Evolutionary conservation across 257 asterid species (phyloP), one percentile per base, ranked within the genome.

Genomic region (Solanum dulcamara): DNA sequence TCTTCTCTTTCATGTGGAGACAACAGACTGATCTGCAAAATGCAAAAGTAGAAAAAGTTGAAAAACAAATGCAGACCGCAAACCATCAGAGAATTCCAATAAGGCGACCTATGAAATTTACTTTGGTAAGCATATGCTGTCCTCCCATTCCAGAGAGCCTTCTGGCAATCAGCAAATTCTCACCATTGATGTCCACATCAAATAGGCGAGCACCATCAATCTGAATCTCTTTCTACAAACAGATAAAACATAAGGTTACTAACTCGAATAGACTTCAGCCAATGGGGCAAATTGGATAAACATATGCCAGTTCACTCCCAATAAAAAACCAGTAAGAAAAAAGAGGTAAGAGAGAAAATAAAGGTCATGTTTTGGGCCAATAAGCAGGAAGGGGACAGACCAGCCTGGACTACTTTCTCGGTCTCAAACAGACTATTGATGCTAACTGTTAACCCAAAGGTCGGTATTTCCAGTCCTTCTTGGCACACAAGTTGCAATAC

Each of bases 161-260:
- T 89, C 94, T 93, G 80, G 95, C 97, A 86, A 97, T 85, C 72
- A 97, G 83, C 89, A 90, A 81, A 35, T 79, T 75, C 81, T 95
- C 89, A 87, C 91, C 85, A 77, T 81, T 85, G 87, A 89, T 70
- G 90, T 95, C 98, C 83, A 95, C 86, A 87, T 92, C 98, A 85
- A 97, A 95, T 77, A 97, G 89, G 51, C 98, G 96, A 50, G 97
- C 98, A 80, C 96, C 98, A 86, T 90, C 93, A 57, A 95, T 89
- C 88, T 85, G 93, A 86, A 92, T 87, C 55, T 91, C 94, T 77
- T 86, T 83, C 99, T 97, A 86, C 86, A 89, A 87, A 88, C 80
- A 82, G 37, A 62, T 46, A 28, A 87, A 46, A n/a, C 80, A 64
- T 67, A 40, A 44, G 38, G 85, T 86, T 55, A 85, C 37, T 53